Evolutionary conservation across 2,329 filamentous ascomycete species (phyloP), one percentile per base, ranked within the genome.

Genomic region (Ophiocordyceps australis): DNA sequence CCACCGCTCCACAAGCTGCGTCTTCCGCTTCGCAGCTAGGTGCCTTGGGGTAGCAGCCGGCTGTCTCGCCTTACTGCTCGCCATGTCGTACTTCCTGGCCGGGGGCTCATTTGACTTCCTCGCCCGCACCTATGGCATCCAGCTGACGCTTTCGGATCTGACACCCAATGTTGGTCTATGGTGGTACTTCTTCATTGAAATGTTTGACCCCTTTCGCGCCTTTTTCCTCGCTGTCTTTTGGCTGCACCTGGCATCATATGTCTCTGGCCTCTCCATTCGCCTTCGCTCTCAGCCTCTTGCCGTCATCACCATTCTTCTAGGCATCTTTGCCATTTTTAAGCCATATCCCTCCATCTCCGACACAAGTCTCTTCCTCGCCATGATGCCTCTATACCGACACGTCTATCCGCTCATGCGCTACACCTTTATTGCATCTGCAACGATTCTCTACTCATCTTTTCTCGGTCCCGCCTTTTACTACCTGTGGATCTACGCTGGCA

Each of bases 101-200:
- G 73, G 63, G 17, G 62, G 70, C 33, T 91, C 83, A 3, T 92
- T 80, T 79, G 74, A 85, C 33, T 98, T 95, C 42, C 51, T 95
- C 13, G 53, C 65, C 7, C 82, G 83, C 13, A 94, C 89, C 1
- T 98, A 98, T 50, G 83, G 86, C 38, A 81, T 92, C 24, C 85
- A 93, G 39, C 64, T 98, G 20, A 72, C 89, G 1, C 66, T 98
- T 3, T 81, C 83, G 7, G 89, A 98, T 45, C 62, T 98, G 21
- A 91, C 86, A 0, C 89, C 89, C 9, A 98, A 95, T 37, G 78
- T 91, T 17, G 89, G 89, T 2, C 62, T 98, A 2, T 98, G 89
- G 89, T 98, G 89, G 89, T 98, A 98, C 53, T 98, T 98, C 55
- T 95, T 98, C 46, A 92, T 91, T 38, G 86, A 98, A 47, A 98